Base-by-base conservation (phyloP, 1,284 basidiomycete species). In the Cutaneotrichosporon sp. region DNA sequence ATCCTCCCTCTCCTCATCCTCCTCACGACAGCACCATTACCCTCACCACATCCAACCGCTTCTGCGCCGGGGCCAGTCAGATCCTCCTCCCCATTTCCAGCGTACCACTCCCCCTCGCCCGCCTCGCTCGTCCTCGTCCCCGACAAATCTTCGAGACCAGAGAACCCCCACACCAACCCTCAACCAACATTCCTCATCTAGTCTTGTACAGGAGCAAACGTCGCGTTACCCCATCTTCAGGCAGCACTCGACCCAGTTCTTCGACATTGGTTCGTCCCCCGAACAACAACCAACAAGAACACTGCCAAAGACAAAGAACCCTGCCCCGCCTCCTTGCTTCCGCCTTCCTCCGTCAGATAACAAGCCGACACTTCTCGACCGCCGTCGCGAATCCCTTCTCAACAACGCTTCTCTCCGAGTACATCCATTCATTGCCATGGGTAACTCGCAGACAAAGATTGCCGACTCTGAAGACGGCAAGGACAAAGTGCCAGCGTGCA, bases 371-470 rank as follows among this genome's bases (percentile, higher is more conserved):
- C 38, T 38, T n/a, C 21, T 56, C 36, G 55, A 56, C 55, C 36
- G 55, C n/a, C 38, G 55, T 11, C 55, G 55, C 55, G 55, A 56
- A 21, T 56, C 55, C n/a, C 38, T 56, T 40, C 22, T 56, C 21
- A 56, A 56, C 6, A 61, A 57, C 51, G 59, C 63, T 1, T 61
- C 63, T 0, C 36, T 65, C 7, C 63, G 63, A 13, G 63, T 65
- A 31, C 63, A 65, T 22, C 63, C 63, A 3, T 65, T 65, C 56
- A 65, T 65, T n/a, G 50, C 56, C 40, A 65, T 65, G 60, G 63
- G 63, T 16, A 50, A 65, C 50, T 22, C 49, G 32, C 58, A 52
- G 32, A 31, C 30, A 8, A 53, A 53, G 18, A 30, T 53, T 8
- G 51, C 51, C 16, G 31, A 53, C 51, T 30, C 51, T 11, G 26